These are phyloP conservation scores for Plasmopara viticola DNA, from an alignment of 352 stramenopile species.

Conservation along the genomic window DNA sequence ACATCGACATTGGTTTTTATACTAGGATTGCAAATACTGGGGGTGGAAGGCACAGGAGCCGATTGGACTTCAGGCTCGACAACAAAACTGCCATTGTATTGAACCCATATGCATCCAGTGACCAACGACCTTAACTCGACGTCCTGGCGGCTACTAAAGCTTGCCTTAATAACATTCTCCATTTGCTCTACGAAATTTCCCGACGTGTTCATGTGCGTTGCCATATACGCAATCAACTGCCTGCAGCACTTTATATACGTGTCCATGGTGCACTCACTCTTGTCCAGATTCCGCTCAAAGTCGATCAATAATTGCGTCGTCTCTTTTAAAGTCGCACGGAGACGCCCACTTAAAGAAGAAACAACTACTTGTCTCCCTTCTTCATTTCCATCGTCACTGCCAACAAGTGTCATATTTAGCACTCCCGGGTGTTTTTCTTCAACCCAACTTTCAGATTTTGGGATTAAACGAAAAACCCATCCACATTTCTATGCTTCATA, in stretches of 20 bases:
- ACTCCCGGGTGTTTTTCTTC: background rate
- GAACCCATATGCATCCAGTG: slow-evolving; percentile 7
- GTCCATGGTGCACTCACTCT: slow-evolving; percentile 17
- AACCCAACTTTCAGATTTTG: too few relatives aligned
- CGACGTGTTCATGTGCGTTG: slow-evolving; percentile 46
- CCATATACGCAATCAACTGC: slow-evolving; percentile 44
- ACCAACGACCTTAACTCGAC: slow-evolving; percentile 27
- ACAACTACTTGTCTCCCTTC: background rate
- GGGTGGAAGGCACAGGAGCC: slow-evolving; percentile 2
- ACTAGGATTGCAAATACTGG: background rate
- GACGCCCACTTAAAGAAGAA: slow-evolving; percentile 5
- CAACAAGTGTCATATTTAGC: background rate
- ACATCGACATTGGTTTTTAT: slow-evolving; percentile 3
- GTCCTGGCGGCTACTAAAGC: slow-evolving; percentile 32
- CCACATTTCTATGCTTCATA: too few relatives aligned
- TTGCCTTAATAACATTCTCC: slow-evolving; percentile 53
- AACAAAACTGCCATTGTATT: slow-evolving; percentile 1
- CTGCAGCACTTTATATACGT: slow-evolving; percentile 42
- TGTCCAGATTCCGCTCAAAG: slow-evolving; percentile 10
- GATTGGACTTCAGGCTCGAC: background rate
- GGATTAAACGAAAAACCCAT: too few relatives aligned
- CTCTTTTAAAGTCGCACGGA: slow-evolving; percentile 14
- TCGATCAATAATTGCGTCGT: slow-evolving; percentile 11
- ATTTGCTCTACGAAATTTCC: slow-evolving; percentile 48
- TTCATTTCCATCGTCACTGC: slow-evolving; percentile 1